Evolutionary conservation across 768 basidiomycete genomes (phyloP), one percentile per base, ranked within the genome.

Genomic region (Xanthoconium stramineum): DNA sequence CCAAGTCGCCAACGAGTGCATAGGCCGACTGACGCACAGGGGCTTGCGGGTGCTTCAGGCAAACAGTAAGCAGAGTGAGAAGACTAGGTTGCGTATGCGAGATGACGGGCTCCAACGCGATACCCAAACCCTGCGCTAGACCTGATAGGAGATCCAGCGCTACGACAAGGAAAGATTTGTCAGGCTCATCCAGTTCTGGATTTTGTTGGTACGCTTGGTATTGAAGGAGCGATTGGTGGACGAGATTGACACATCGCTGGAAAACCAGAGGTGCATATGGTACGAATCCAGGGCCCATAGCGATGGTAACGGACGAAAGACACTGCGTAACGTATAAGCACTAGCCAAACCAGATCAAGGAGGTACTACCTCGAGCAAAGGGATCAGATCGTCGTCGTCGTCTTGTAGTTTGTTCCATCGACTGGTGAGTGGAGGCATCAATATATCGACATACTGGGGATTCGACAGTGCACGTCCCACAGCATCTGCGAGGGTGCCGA

Each of bases 1-100:
- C 96, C 73, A 98, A 82, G 72, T 99, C 97, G 28, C 97, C 97
- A 33, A 99, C 90, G 11, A 99, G 85, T n/a, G 97, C 97, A 70
- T 98, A 97, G 15, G 94, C 94, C 1, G 93, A 95, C 73, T 98
- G 97, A 52, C 96, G 82, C 9, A 99, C 94, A 1, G 94, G 86
- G 12, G 96, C 90, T 71, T 98, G 94, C 24, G 94, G 94, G 73
- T 98, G 94, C 75, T 94, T 94, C 47, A 99, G 76, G 73, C 96
- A 98, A 47, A 91, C 79, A 1, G 89, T 88, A 50, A 99, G 81
- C 57, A 98, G 74, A 52, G 82, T 77, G 47, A 99, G 80, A 37
- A 98, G 79, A 44, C 84, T 88, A 5, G 94, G 95, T 59, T 88
- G 81, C 68, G 79, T 83, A 39, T 72, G 76, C 19, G 77, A 75